Base-by-base conservation (phyloP, 1,284 basidiomycete species). In the Trichosporon asahii region DNA sequence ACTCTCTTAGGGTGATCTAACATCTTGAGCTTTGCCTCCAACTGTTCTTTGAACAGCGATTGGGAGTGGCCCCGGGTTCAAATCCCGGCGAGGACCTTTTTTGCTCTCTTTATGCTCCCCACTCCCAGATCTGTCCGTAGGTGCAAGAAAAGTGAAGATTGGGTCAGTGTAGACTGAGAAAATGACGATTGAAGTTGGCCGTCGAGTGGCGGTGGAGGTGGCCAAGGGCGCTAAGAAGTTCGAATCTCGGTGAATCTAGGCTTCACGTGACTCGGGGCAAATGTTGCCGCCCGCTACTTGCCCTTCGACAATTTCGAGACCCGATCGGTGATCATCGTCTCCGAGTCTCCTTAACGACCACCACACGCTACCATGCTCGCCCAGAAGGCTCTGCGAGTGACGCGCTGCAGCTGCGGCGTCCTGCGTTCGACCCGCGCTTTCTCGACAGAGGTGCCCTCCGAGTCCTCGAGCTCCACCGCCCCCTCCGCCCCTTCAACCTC, bases 371-470 rank as follows among this genome's bases (percentile, higher is more conserved):
- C 2, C 2, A 61, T 61, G 57, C 57, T 61, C 57, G 57, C 57
- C 57, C 57, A 61, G 27, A 61, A 31, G 9, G 57, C 57, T 18
- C 57, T 61, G 27, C 57, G 57, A 33, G 27, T 61, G 18, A 61
- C 57, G 29, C 57, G 57, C 14, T 61, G 57, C 29, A 31, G 81
- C 87, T 74, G 78, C 88, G 25, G 71, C 14, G 70, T 68, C 35
- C 69, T 72, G 29, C 35, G 68, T 2, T 44, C 27, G 9, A 15
- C 29, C 18, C 57, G 57, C 15, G 57, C 27, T n/a, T 61, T 61
- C 29, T 29, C 27, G 29, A 33, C 57, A 2, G 57, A 33, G 8
- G 29, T n/a, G 12, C 29, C 57, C 14, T 31, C 57, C 14, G 57
- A 61, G 57, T 21, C 57, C 8, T 61, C 57, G 29, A 31, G 15